phyloP scores from a whole-genome alignment of 2,329 filamentous ascomycete species.

The Botrytis squamosa region DNA sequence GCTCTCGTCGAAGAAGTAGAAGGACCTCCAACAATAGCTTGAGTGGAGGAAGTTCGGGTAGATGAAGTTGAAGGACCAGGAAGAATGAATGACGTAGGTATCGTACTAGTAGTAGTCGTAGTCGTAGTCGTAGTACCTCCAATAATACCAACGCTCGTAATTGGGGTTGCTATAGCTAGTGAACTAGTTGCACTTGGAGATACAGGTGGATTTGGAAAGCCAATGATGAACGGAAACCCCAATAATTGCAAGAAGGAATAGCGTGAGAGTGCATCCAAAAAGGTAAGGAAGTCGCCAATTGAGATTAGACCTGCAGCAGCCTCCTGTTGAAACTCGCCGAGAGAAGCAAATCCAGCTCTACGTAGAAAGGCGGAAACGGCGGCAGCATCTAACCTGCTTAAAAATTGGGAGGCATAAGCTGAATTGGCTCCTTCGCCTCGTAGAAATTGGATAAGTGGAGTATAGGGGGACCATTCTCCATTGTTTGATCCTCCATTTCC shows the following conservation, averaged over 20 bases:
- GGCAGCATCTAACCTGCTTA: background rate
- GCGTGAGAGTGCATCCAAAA: background rate
- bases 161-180: background rate
- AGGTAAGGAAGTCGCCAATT: background rate
- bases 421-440: background rate
- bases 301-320: background rate
- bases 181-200: background rate
- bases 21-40: background rate
- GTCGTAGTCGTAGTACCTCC: background rate
- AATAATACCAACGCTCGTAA: background rate
- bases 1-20: no score
- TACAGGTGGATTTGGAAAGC: background rate
- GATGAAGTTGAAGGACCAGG: background rate
- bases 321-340: background rate
- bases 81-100: no score
- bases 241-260: background rate
- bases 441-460: background rate
- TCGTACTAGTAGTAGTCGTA: background rate
- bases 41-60: background rate
- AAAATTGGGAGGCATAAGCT: background rate
- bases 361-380: background rate
- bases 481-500: background rate
- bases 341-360: background rate
- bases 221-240: background rate
- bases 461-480: constrained; percentile 1